Base-by-base conservation (phyloP, 2,329 filamentous ascomycete genomes). In the Beauveria sp. region DNA sequence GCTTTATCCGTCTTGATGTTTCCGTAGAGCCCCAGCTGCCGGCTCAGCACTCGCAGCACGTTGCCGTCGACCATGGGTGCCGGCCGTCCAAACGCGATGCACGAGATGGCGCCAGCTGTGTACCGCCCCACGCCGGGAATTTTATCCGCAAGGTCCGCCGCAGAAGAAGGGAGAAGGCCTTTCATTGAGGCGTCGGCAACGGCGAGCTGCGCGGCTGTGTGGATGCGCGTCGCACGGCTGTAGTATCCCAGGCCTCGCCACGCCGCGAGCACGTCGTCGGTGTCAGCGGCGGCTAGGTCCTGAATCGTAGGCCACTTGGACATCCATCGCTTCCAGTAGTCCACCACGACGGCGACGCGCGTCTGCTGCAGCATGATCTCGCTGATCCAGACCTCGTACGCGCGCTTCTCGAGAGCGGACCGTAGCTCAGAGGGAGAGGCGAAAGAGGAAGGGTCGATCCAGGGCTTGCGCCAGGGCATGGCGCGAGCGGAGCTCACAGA, bases 361-460 rank as follows among this genome's bases (percentile, higher is more conserved):
- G 85, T 87, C 71, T 87, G 85, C 70, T 87, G 85, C 12, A 87
- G 77, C 85, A 87, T 87, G 66, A 86, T 82, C 72, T 87, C 85
- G 67, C 81, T 84, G 68, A 87, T 85, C 82, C 84, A 87, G 52
- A 87, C 84, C 69, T 86, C 79, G 72, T 87, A 87, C 2, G 84
- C 85, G 53, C 85, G 79, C 34, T 73, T 77, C 62, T 81, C 79
- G 12, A 86, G 73, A 3, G 70, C 70, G n/a, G 62, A 52, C 34
- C 76, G 75, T 9, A 81, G 72, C n/a, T 73, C 71, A 1, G 68
- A 18, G 5, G 73, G 67, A 18, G 58, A 28, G 3, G n/a, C 16
- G 20, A 67, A 64, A 24, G 64, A 60, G 4, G 63, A 62, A 9
- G 79, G 79, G 59, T 84, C 72, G 58, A 83, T 73, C 81, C 83